These are phyloP conservation scores for Blastocystis sp. DNA, from an alignment of 352 stramenopile species.

Conservation along the genomic window DNA sequence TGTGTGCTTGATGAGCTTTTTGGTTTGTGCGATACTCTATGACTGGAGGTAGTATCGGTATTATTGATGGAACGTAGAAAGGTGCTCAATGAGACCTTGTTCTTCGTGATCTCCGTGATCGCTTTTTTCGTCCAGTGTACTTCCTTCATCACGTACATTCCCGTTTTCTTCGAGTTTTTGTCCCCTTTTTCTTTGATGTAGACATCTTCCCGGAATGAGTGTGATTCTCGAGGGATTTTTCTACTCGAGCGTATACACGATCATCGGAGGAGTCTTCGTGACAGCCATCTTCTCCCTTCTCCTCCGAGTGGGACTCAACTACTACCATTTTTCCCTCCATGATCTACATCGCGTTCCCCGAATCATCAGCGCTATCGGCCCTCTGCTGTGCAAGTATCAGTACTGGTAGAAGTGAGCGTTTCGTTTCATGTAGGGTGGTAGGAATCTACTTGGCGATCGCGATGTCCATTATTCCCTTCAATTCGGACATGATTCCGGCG, in stretches of 20 bases:
- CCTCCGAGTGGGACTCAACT: conserved; percentile 23
- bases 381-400: conserved; percentile 38
- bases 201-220: background rate
- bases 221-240: background rate
- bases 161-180: background rate
- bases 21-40: background rate
- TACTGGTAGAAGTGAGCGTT: background rate
- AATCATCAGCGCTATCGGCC: conserved; percentile 9
- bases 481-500: background rate
- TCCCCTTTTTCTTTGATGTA: background rate
- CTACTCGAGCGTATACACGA: background rate
- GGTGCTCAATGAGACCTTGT: background rate
- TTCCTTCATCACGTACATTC: conserved; percentile 42
- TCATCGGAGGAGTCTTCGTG: background rate
- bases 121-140: conserved; percentile 20
- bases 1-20: background rate
- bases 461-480: background rate
- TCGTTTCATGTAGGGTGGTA: background rate
- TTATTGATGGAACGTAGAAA: background rate
- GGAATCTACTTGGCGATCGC: conserved; percentile 4
- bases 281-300: conserved; percentile 8
- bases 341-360: conserved; percentile 8
- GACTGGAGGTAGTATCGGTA: background rate
- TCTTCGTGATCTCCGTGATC: conserved; percentile 3
- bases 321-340: conserved; percentile 45